Conservation (phyloP, 257 asterid genomes). For the Solanum chilense region DNA sequence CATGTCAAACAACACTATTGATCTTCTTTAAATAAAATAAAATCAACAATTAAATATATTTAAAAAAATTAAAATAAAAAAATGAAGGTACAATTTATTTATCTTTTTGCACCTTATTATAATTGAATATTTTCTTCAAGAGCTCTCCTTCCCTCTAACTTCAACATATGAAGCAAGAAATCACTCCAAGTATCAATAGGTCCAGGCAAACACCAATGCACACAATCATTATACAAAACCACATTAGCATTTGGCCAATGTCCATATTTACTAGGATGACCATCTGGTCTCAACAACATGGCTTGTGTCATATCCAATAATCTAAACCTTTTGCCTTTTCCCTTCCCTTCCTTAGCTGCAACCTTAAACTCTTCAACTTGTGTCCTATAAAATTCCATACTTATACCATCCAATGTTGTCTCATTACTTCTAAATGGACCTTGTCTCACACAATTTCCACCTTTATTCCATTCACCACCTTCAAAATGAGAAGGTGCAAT, state of each 20-base stretch:
- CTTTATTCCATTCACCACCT: constrained; percentile 20
- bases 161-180: constrained; percentile 36
- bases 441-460: constrained; percentile 17
- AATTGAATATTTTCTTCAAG: constrained; percentile 15
- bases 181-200: constrained; percentile 71
- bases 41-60: neutral
- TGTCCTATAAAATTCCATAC: constrained; percentile 20
- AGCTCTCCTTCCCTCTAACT: constrained; percentile 28
- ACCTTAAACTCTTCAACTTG: constrained; percentile 20
- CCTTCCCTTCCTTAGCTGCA: constrained; percentile 6
- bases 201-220: constrained; percentile 45
- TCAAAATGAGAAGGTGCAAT: constrained; percentile 28
- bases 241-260: constrained; percentile 23
- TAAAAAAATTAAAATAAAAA: neutral
- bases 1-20: neutral
- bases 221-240: constrained; percentile 28
- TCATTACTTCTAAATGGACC: constrained; percentile 19
- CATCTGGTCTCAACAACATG: constrained; percentile 28
- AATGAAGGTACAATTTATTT: neutral
- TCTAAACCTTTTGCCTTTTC: constrained; percentile 5
- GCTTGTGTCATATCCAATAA: constrained; percentile 21
- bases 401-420: constrained; percentile 10
- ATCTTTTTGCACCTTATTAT: neutral
- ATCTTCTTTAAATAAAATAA: neutral
- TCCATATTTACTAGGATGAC: constrained; percentile 30